Evolutionary conservation across 306 rosid genomes (phyloP).

Genomic region (Sphenostylis stenocarpa): DNA sequence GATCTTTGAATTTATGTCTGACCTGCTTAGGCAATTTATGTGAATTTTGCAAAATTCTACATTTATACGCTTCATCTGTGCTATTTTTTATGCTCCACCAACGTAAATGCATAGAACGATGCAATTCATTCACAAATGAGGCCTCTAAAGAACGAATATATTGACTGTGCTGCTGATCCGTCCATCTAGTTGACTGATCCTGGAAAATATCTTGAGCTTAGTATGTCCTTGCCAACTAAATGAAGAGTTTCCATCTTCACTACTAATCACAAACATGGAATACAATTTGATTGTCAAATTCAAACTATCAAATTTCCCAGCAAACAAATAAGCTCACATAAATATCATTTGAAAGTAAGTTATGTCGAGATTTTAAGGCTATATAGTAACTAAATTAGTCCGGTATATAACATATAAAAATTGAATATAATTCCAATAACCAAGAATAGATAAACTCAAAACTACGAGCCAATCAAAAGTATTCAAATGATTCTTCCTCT

Average conservation of each 20-base stretch:
- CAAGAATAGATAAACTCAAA: conserved; percentile 24
- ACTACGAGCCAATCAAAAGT: conserved; percentile 10
- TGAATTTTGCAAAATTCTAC: conserved; percentile 42
- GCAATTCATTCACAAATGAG: conserved; percentile 72
- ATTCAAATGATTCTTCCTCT: not conserved
- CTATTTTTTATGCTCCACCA: conserved; percentile 41
- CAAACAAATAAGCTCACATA: conserved; percentile 14
- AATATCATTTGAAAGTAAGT: conserved; percentile 19
- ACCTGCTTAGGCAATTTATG: conserved; percentile 58
- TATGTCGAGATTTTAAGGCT: conserved; percentile 5
- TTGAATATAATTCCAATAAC: conserved; percentile 8
- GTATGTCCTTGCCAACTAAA: conserved; percentile 25
- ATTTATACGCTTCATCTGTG: conserved; percentile 23
- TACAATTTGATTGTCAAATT: not conserved
- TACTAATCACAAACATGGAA: not conserved
- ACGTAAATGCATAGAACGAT: conserved; percentile 41
- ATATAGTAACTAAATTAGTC: conserved; percentile 2
- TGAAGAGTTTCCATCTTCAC: conserved; percentile 7
- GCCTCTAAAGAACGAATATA: conserved; percentile 78
- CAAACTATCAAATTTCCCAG: not conserved
- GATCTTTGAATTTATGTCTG: conserved; percentile 34
- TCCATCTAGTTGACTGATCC: conserved; percentile 67
- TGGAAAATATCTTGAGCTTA: conserved; percentile 35
- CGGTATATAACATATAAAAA: not conserved
- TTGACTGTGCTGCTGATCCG: conserved; percentile 70